These are phyloP conservation scores for Colletotrichum shisoi DNA, from an alignment of 2,329 filamentous ascomycete species.

Conservation along the genomic window DNA sequence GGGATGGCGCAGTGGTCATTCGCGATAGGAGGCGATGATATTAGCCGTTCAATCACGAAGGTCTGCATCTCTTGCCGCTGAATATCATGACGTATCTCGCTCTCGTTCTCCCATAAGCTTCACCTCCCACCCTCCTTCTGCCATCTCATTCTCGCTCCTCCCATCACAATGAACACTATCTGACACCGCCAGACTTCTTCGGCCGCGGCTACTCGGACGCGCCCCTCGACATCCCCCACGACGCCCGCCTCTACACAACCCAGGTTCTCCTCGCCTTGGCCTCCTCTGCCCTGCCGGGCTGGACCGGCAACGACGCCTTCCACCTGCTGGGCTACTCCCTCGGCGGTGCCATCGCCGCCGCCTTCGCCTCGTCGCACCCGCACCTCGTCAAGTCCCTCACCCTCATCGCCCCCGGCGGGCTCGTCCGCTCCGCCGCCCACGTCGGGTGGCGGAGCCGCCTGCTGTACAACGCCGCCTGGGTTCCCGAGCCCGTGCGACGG, in stretches of 20 bases:
- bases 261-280: constrained; percentile 72
- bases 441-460: constrained; percentile 68
- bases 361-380: constrained; percentile 75
- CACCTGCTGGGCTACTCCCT: constrained; percentile 81
- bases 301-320: constrained; percentile 66
- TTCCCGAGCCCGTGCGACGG: constrained; percentile 68
- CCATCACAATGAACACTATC: not conserved
- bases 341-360: constrained; percentile 75
- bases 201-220: constrained; percentile 80
- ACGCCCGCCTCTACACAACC: constrained; percentile 69
- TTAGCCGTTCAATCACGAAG: not conserved
- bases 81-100: not conserved
- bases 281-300: constrained; percentile 64
- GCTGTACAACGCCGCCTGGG: constrained; percentile 66
- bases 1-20: not conserved
- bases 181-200: constrained; percentile 65
- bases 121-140: not conserved
- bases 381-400: constrained; percentile 68
- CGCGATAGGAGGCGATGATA: not conserved
- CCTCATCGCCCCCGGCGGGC: constrained; percentile 72
- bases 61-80: not conserved
- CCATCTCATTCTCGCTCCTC: not conserved
- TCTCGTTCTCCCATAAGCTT: not conserved
- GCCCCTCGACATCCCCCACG: constrained; percentile 66
- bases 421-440: constrained; percentile 67